A percentile compares a stretch with the other conserved stretches of the same genome.
Conservation (phyloP, 257 asterid species). For the Solanum corneliomulleri region DNA sequence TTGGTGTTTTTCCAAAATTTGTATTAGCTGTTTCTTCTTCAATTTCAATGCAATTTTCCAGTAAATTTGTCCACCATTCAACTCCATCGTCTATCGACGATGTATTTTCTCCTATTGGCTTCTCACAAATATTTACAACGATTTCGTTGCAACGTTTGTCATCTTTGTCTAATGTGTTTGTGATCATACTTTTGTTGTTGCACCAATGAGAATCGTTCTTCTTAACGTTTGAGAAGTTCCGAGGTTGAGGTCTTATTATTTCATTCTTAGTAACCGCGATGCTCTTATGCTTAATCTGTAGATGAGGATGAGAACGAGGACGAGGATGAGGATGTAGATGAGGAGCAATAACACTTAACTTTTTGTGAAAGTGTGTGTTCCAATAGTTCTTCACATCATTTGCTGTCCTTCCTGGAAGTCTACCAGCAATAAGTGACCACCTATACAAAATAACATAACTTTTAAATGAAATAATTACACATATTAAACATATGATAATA, state of each 20-base stretch:
- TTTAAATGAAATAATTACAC: background rate
- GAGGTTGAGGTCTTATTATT: background rate
- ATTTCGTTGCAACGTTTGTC: background rate
- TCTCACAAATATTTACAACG: background rate
- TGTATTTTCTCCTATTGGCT: background rate
- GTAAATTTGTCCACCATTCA: background rate
- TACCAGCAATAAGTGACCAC: conserved; percentile 25
- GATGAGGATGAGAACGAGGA: background rate
- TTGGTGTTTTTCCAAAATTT: background rate
- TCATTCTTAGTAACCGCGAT: background rate
- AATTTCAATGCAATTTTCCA: background rate
- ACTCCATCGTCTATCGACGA: background rate
- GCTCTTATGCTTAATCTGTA: background rate
- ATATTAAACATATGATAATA: background rate
- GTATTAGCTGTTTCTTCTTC: background rate
- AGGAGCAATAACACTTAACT: background rate
- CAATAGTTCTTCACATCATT: conserved; percentile 27
- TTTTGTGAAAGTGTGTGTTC: conserved; percentile 9
- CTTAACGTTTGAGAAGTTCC: background rate
- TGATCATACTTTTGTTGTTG: background rate
- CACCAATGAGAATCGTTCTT: background rate
- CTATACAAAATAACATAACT: background rate
- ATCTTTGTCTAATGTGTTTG: background rate
- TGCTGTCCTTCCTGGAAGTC: conserved; percentile 20
- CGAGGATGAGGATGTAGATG: background rate